Evolutionary conservation across 352 stramenopile genomes (phyloP), one percentile per base, ranked within the genome.

Genomic region (Pythium aristosporum): DNA sequence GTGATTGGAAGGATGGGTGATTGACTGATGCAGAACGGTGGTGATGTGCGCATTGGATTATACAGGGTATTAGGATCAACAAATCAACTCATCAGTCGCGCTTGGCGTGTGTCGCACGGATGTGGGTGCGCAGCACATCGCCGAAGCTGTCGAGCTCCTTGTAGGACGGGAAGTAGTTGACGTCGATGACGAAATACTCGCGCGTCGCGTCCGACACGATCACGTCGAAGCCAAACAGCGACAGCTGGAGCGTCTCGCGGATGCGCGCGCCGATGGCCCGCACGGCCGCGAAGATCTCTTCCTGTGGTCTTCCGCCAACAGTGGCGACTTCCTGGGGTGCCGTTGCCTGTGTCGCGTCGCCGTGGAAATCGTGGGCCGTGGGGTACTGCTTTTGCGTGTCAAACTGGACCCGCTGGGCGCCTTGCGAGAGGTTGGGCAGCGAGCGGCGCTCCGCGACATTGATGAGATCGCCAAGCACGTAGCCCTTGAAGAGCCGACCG

Each of bases 91-190:
- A 30, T 30, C 25, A 30, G 25, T 30, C 25, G 8, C 23, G 42
- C 25, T 51, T 60, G 12, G 55, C 43, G 53, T 58, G 36, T 3
- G 57, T 65, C 39, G 46, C 20, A 54, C 64, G 64, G 50, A 94
- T 76, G 71, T 92, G 85, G 23, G 68, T 72, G 15, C 83, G 82
- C 55, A 94, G 71, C 13, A 80, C 57, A 4, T 57, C 32, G 58
- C 75, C 76, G 68, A 94, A 87, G 55, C 88, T 76, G 16, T 87
- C 74, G 36, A 94, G 68, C 66, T 94, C 86, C 50, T 86, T 88
- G 72, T 92, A 94, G 5, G 86, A 95, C 49, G 86, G 86, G 57
- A 95, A 95, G 68, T 95, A 95, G 69, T 95, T 95, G 63, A 95
- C 81, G 50, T 95, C 86, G 60, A 95, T 90, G 37, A 95, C 86